These are phyloP conservation scores for Exophiala calicioides DNA, from an alignment of 2,329 filamentous ascomycete species.

Conservation along the genomic window DNA sequence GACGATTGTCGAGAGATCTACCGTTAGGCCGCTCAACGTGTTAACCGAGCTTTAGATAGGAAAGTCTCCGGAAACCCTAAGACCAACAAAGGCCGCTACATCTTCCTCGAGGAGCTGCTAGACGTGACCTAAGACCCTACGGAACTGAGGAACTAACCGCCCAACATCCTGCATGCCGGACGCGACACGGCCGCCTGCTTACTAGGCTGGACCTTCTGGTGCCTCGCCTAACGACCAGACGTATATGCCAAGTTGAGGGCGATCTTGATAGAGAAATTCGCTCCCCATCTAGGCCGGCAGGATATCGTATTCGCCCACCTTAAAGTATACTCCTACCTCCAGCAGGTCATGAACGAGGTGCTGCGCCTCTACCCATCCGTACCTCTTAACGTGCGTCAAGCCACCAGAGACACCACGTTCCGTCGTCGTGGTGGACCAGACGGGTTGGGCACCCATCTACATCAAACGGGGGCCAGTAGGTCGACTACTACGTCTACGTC, in stretches of 20 bases:
- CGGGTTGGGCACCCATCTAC: slow-evolving; percentile 48
- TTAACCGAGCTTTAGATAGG: slow-evolving; percentile 27
- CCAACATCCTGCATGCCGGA: slow-evolving; percentile 55
- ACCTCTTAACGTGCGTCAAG: slow-evolving; percentile 52
- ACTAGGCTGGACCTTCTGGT: slow-evolving; percentile 50
- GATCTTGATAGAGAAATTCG: slow-evolving; percentile 41
- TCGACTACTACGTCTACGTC: slow-evolving; percentile 67
- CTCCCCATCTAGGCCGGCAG: slow-evolving; percentile 36
- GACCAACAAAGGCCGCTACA: slow-evolving; percentile 40
- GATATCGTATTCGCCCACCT: slow-evolving; percentile 18
- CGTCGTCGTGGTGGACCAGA: slow-evolving; percentile 53
- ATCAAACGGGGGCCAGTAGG: slow-evolving; percentile 54
- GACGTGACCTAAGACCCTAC: slow-evolving; percentile 44
- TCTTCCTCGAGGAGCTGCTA: slow-evolving; percentile 53
- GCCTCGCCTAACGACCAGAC: slow-evolving; percentile 44
- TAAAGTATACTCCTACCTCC: slow-evolving; percentile 26
- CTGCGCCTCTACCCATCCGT: slow-evolving; percentile 53
- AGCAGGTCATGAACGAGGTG: slow-evolving; percentile 35
- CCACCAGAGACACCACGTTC: slow-evolving; percentile 52
- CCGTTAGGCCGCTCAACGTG: slow-evolving; percentile 48
- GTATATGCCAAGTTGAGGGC: slow-evolving; percentile 41
- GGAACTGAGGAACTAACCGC: slow-evolving; percentile 49
- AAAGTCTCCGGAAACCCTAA: slow-evolving; percentile 33
- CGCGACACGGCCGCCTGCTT: slow-evolving; percentile 55
- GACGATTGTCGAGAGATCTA: slow-evolving; percentile 44